phyloP scores from a whole-genome alignment of 2,329 filamentous ascomycete species.

The Penicillium sp. region DNA sequence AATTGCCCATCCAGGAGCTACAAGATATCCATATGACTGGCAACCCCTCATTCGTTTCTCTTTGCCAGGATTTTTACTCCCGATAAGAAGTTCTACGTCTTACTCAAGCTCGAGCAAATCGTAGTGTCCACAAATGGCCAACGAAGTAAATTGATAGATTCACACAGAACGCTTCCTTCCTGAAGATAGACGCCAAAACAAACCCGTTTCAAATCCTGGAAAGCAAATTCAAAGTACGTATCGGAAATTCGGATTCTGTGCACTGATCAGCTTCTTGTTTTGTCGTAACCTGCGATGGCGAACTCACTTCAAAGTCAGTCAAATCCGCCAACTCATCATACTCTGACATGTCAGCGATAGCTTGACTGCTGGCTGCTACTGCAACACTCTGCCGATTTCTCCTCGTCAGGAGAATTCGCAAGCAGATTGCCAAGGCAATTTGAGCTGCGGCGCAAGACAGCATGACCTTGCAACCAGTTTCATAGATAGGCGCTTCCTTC shows the following conservation, averaged over 20 bases:
- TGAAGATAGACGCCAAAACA: background rate
- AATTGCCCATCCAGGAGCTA: background rate
- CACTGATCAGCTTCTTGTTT: background rate
- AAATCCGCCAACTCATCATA: slow-evolving; percentile 22
- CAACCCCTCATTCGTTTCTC: too few relatives aligned
- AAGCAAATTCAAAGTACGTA: slow-evolving; percentile 37
- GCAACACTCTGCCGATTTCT: slow-evolving; percentile 22
- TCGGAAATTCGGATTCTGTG: slow-evolving; percentile 20
- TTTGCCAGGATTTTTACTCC: background rate
- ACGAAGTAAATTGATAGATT: background rate
- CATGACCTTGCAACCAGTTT: slow-evolving; percentile 53
- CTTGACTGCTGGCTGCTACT: background rate
- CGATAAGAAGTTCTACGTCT: background rate
- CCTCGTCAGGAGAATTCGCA: slow-evolving; percentile 18
- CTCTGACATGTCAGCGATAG: background rate
- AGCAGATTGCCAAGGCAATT: slow-evolving; percentile 15
- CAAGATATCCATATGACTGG: background rate
- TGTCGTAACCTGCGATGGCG: background rate
- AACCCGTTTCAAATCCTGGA: background rate
- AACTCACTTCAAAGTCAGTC: slow-evolving; percentile 30
- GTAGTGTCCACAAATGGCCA: background rate
- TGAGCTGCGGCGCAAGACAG: slow-evolving; percentile 35
- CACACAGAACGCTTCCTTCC: too few relatives aligned
- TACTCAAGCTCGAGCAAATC: background rate
- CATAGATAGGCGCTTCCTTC: slow-evolving; percentile 46